A percentile compares a stretch with the other conserved stretches of the same genome.
These are phyloP conservation scores for Styphnolobium japonicum DNA, from an alignment of 306 rosid species.

Conservation along the genomic window DNA sequence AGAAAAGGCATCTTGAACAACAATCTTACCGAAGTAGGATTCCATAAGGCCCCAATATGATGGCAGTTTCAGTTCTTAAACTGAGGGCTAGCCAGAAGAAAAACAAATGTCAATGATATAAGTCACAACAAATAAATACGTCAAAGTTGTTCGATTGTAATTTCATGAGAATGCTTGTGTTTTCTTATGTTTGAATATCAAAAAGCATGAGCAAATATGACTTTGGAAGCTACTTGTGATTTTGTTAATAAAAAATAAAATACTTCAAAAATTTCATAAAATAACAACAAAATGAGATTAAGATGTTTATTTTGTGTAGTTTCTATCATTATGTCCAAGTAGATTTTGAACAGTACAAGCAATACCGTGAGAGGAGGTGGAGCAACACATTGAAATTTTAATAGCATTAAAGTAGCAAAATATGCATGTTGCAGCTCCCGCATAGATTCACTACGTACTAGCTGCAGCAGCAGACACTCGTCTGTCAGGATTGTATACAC, in stretches of 20 bases:
- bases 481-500: constrained; percentile 69
- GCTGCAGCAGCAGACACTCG: constrained; percentile 19
- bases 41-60: no score
- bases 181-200: neutral
- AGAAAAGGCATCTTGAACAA: no score
- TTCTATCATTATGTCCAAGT: neutral
- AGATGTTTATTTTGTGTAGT: neutral
- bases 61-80: no score
- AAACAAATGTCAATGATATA: neutral
- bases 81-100: no score
- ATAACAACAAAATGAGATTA: neutral
- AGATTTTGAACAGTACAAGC: neutral
- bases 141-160: neutral
- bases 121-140: neutral
- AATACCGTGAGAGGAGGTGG: neutral
- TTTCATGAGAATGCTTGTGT: neutral
- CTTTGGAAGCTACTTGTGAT: neutral
- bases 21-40: no score
- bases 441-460: neutral
- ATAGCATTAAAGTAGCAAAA: neutral
- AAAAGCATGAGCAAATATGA: neutral
- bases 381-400: neutral
- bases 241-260: neutral
- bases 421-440: neutral
- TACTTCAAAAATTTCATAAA: neutral